These are phyloP conservation scores for Gryganskiella cystojenkinii DNA, from an alignment of 192 early-diverging fungal genomes.

Conservation along the genomic window DNA sequence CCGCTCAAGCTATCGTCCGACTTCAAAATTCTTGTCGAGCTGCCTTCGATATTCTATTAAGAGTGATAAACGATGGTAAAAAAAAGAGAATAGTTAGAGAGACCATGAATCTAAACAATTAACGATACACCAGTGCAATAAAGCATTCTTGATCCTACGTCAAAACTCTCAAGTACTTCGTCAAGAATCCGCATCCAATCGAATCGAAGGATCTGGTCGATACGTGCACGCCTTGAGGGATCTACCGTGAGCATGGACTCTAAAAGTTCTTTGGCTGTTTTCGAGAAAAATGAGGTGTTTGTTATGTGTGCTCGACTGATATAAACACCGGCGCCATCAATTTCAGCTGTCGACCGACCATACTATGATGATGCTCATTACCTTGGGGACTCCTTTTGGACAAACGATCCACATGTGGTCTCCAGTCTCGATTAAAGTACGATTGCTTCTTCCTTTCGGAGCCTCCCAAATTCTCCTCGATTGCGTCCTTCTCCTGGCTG, in stretches of 20 bases:
- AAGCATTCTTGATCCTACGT: too few relatives aligned
- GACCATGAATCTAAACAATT: too few relatives aligned
- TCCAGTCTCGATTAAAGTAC: not conserved
- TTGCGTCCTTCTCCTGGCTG: too few relatives aligned
- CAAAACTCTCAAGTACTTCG: slow-evolving; percentile 26
- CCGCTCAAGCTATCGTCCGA: too few relatives aligned
- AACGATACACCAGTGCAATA: too few relatives aligned
- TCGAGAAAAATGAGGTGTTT: not conserved
- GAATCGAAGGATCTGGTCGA: not conserved
- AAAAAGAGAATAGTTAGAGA: too few relatives aligned
- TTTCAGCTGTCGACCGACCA: too few relatives aligned
- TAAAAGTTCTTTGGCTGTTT: slow-evolving; percentile 9
- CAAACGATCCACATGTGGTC: not conserved
- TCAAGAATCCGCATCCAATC: slow-evolving; percentile 41
- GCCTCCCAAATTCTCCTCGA: not conserved
- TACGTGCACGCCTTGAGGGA: slow-evolving; percentile 22
- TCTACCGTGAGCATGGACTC: slow-evolving; percentile 13
- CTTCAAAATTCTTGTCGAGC: too few relatives aligned
- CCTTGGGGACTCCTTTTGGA: slow-evolving; percentile 14
- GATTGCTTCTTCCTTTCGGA: not conserved
- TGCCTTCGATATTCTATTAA: too few relatives aligned
- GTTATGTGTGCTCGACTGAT: not conserved
- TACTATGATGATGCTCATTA: not conserved
- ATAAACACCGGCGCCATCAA: too few relatives aligned
- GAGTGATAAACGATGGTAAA: too few relatives aligned